Conservation (phyloP, 2,329 filamentous ascomycete genomes). For the Ascocoryne sarcoides region DNA sequence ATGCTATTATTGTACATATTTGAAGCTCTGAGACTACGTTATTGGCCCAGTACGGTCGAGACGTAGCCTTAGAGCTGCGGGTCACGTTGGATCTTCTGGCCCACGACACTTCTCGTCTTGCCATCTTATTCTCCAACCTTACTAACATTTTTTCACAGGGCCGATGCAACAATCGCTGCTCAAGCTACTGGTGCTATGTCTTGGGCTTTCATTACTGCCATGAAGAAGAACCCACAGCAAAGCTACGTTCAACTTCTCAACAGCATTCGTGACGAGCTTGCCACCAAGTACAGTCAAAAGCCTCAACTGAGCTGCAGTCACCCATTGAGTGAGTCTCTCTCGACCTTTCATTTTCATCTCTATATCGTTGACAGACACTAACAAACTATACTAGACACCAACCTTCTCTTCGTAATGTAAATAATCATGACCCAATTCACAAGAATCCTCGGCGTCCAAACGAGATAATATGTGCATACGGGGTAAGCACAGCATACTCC, state of each 20-base stretch:
- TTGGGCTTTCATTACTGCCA: conserved; percentile 85
- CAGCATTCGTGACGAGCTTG: conserved; percentile 83
- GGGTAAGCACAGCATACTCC: conserved; percentile 11
- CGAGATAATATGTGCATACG: conserved; percentile 7
- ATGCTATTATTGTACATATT: conserved; percentile 12
- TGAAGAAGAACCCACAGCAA: conserved; percentile 90
- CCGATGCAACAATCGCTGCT: conserved; percentile 75
- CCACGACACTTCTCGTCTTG: background rate
- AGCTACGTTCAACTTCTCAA: conserved; percentile 94
- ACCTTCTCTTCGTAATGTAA: conserved; percentile 55
- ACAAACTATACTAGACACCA: conserved; percentile 41
- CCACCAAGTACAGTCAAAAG: conserved; percentile 84
- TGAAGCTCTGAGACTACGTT: conserved; percentile 22
- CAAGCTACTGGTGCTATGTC: conserved; percentile 97
- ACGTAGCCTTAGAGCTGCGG: conserved; percentile 25
- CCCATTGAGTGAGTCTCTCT: conserved; percentile 61
- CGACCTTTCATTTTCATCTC: background rate
- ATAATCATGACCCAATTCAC: conserved; percentile 7
- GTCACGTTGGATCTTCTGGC: conserved; percentile 26
- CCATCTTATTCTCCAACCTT: background rate
- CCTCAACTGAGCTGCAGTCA: conserved; percentile 95
- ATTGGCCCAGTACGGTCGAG: conserved; percentile 21
- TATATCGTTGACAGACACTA: background rate
- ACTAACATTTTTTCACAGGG: conserved; percentile 42
- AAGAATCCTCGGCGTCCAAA: conserved; percentile 8